Percentiles rank a stretch among this genome's conserved stretches.
These are phyloP conservation scores for Alternaria burnsii DNA, from an alignment of 2,329 filamentous ascomycete species.

Conservation along the genomic window DNA sequence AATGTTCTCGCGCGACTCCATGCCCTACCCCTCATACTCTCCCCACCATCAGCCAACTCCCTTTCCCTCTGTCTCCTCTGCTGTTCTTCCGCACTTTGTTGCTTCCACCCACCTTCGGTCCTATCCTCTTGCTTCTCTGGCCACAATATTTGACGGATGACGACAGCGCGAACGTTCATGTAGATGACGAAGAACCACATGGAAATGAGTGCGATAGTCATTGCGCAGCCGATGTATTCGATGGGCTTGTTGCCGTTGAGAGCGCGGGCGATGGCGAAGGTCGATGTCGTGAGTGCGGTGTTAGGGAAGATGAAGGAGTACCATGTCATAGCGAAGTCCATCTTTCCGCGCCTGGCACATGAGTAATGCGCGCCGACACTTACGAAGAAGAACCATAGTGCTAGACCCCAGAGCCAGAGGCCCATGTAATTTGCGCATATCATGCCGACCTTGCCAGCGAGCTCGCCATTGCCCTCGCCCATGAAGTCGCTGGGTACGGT, in stretches of 20 bases:
- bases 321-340: conserved; percentile 86
- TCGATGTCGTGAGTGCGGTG: conserved; percentile 76
- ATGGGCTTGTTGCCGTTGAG: conserved; percentile 60
- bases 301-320: conserved; percentile 86
- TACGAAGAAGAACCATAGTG: conserved; percentile 84
- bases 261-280: conserved; percentile 72
- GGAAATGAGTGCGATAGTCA: conserved; percentile 71
- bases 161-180: conserved; percentile 75
- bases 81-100: conserved; percentile 43
- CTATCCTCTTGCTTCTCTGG: conserved; percentile 74
- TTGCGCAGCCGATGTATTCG: conserved; percentile 71
- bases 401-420: conserved; percentile 84
- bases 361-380: conserved; percentile 79
- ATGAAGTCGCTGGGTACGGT: conserved; percentile 64
- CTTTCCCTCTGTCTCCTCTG: conserved; percentile 26
- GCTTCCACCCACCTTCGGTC: conserved; percentile 66
- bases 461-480: conserved; percentile 59
- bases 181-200: conserved; percentile 74
- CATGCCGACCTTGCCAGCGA: conserved; percentile 64
- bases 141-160: conserved; percentile 75
- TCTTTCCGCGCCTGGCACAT: conserved; percentile 66
- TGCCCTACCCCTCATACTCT: conserved; percentile 26
- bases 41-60: conserved; percentile 27
- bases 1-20: conserved; percentile 35
- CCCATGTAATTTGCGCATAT: conserved; percentile 70